These are phyloP conservation scores for Alternaria postmessia DNA, from an alignment of 2,329 filamentous ascomycete genomes.

Conservation along the genomic window DNA sequence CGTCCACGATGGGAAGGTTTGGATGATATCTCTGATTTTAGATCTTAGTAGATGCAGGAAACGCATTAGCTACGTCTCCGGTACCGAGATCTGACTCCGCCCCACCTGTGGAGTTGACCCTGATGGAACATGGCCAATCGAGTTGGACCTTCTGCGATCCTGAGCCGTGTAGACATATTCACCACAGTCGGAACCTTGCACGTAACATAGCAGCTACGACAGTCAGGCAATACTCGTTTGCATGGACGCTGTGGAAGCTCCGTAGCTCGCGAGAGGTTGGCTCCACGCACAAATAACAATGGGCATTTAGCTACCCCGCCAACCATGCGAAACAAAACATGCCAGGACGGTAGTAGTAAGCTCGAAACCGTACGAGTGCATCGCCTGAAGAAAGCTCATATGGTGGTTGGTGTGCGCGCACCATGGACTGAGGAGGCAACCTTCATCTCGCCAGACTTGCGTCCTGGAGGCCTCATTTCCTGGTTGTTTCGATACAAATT, in stretches of 20 bases:
- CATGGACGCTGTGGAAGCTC: not conserved
- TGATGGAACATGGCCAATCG: constrained; percentile 19
- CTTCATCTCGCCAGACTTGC: not conserved
- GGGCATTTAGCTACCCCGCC: not conserved
- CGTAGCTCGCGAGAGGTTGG: not conserved
- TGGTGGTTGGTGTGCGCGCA: not conserved
- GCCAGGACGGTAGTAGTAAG: not conserved
- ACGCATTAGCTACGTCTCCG: constrained; percentile 1
- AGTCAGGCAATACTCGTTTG: constrained; percentile 28
- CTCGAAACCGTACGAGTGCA: not conserved
- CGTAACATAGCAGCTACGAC: constrained; percentile 29
- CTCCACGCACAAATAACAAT: not conserved
- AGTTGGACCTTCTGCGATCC: constrained; percentile 12
- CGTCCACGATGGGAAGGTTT: not conserved
- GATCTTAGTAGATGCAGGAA: constrained; percentile 9
- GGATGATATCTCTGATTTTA: not conserved
- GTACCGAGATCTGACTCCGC: constrained; percentile 5
- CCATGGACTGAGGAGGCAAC: not conserved
- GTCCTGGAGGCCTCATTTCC: not conserved
- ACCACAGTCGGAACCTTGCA: constrained; percentile 21
- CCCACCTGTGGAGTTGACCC: constrained; percentile 6
- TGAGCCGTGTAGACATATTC: constrained; percentile 1
- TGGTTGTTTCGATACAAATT: not conserved
- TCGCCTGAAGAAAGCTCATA: not conserved
- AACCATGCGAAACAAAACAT: not conserved